phyloP scores from a whole-genome alignment of 1,284 basidiomycete species.

The Xerocomus nothofagi region DNA sequence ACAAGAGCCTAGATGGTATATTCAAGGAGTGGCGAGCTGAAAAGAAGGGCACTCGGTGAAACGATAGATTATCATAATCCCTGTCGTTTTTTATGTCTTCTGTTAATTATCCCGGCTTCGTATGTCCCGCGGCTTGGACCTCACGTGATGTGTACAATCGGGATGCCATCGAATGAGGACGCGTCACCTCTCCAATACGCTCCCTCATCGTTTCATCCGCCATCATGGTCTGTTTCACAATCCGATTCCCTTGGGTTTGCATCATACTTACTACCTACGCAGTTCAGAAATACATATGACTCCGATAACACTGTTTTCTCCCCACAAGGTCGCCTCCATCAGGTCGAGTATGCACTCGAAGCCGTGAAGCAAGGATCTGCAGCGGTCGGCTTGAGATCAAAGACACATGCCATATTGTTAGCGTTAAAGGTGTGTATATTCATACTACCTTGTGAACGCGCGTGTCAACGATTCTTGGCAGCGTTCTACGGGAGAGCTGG shows the following conservation, averaged over 20 bases:
- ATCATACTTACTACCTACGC: conserved; percentile 13
- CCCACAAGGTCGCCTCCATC: conserved; percentile 86
- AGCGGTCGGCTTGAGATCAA: conserved; percentile 92
- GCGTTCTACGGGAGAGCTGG: conserved; percentile 98
- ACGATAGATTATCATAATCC: conserved; percentile 11
- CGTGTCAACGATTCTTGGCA: conserved; percentile 37
- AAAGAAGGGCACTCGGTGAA: conserved; percentile 61
- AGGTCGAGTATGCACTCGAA: conserved; percentile 99
- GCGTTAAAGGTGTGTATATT: conserved; percentile 76
- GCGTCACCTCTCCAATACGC: conserved; percentile 29
- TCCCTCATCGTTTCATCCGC: conserved; percentile 7
- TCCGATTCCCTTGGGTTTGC: not conserved
- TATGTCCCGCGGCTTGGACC: not conserved
- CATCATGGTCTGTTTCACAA: conserved; percentile 31
- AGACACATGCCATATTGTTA: conserved; percentile 92
- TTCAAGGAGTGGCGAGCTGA: conserved; percentile 88
- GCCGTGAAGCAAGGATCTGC: conserved; percentile 99
- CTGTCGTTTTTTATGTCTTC: conserved; percentile 4
- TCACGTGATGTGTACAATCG: conserved; percentile 25
- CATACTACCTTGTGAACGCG: not conserved
- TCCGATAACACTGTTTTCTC: conserved; percentile 97
- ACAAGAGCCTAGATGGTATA: conserved; percentile 88
- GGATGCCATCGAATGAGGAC: conserved; percentile 24
- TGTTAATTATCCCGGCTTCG: conserved; percentile 13
- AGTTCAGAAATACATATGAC: conserved; percentile 96